Evolutionary conservation across 1,284 basidiomycete genomes (phyloP).

Genomic region (Sphagnurus paluster): DNA sequence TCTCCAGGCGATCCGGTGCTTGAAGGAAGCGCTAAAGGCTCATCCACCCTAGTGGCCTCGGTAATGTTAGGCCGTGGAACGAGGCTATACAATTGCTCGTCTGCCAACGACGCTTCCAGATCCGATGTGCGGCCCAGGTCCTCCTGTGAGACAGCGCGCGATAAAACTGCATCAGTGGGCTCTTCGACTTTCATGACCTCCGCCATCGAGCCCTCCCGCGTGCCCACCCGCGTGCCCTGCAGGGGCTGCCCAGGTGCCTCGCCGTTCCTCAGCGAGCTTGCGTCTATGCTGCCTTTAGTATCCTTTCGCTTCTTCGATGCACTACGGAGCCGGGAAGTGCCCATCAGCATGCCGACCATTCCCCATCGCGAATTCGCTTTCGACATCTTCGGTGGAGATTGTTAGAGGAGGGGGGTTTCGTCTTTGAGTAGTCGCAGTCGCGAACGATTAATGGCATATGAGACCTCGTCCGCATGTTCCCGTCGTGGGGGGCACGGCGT

Average conservation of each 20-base stretch:
- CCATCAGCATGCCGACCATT: constrained; percentile 17
- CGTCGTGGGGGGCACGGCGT: constrained; percentile 6
- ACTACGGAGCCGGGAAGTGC: constrained; percentile 9
- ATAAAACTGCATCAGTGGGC: neutral
- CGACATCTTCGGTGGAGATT: constrained; percentile 9
- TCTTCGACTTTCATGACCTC: neutral
- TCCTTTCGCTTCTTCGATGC: constrained; percentile 5
- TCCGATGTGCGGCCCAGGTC: neutral
- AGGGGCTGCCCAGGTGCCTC: neutral
- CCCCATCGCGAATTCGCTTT: constrained; percentile 16
- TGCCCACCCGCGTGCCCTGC: neutral
- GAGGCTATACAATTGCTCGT: constrained; percentile 1
- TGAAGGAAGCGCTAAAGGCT: neutral
- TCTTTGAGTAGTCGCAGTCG: too few species aligned
- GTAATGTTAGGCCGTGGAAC: neutral
- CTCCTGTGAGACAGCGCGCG: neutral
- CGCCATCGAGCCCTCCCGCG: neutral
- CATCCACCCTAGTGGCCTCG: neutral
- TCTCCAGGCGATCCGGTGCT: neutral
- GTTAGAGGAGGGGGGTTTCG: neutral
- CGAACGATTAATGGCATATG: too few species aligned
- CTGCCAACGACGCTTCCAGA: constrained; percentile 1
- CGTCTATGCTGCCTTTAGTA: constrained; percentile 3
- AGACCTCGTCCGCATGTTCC: constrained; percentile 1
- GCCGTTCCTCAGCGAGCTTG: neutral